Conservation (phyloP, 108 stramenopile species). For the Cyclotella sp. region DNA sequence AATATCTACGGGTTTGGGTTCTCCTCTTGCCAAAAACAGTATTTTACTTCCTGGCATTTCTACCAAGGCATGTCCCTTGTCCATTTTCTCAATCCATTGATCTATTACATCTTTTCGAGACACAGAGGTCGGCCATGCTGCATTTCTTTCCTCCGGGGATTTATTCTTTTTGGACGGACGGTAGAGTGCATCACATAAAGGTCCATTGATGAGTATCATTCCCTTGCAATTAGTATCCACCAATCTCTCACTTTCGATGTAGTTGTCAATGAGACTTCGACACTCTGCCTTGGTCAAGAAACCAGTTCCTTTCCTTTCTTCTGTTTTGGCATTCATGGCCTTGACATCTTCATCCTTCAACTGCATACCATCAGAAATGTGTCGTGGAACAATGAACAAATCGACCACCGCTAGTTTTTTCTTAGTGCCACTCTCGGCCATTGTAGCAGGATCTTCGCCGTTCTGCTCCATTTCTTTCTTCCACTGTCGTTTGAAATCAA, state of each 20-base stretch:
- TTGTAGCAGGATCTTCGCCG: slow-evolving; percentile 24
- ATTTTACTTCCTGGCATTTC: slow-evolving; percentile 80
- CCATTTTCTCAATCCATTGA: slow-evolving; percentile 59
- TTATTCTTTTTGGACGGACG: slow-evolving; percentile 57
- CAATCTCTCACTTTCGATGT: slow-evolving; percentile 65
- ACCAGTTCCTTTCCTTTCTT: slow-evolving; percentile 78
- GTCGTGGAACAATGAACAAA: slow-evolving; percentile 67
- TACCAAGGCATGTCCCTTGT: slow-evolving; percentile 73
- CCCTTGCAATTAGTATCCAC: slow-evolving; percentile 35
- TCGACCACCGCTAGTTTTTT: slow-evolving; percentile 67
- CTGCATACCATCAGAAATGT: slow-evolving; percentile 56
- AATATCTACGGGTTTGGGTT: slow-evolving; percentile 65
- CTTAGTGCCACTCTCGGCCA: slow-evolving; percentile 13
- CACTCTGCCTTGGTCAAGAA: slow-evolving; percentile 79
- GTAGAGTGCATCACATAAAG: slow-evolving; percentile 77
- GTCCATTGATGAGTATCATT: slow-evolving; percentile 69
- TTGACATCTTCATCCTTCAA: slow-evolving; percentile 69
- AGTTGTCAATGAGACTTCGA: slow-evolving; percentile 66
- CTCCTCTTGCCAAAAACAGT: slow-evolving; percentile 57
- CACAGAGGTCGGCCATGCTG: slow-evolving; percentile 44
- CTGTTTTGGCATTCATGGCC: slow-evolving; percentile 76
- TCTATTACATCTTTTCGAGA: slow-evolving; percentile 69
- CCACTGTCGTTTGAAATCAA: slow-evolving; percentile 32
- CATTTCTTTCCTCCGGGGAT: background rate
- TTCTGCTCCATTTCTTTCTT: slow-evolving; percentile 39